A percentile compares a stretch with the other conserved stretches of the same genome.
phyloP scores from a whole-genome alignment of 352 stramenopile genomes.

The Hyaloperonospora brassicae region DNA sequence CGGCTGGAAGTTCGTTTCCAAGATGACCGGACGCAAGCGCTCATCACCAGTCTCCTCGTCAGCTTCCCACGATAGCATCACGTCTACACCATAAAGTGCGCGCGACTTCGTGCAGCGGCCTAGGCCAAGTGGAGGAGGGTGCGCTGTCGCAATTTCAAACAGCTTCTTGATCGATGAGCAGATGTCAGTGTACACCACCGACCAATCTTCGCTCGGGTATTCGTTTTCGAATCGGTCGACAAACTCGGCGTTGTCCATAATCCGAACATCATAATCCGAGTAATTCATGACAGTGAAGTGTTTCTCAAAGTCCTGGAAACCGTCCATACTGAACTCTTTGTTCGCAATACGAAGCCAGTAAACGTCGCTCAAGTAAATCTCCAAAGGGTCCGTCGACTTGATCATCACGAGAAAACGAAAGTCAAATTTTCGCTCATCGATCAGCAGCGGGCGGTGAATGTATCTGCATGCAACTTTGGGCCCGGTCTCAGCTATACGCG shows the following conservation, averaged over 20 bases:
- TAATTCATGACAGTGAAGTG: constrained; percentile 69
- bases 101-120: constrained; percentile 43
- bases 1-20: constrained; percentile 52
- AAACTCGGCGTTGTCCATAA: constrained; percentile 47
- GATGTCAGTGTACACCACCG: constrained; percentile 32
- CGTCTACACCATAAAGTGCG: constrained; percentile 46
- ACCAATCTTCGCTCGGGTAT: constrained; percentile 45
- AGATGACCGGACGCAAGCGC: constrained; percentile 33
- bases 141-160: constrained; percentile 36
- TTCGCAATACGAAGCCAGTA: constrained; percentile 52
- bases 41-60: constrained; percentile 33
- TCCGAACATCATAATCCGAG: constrained; percentile 35
- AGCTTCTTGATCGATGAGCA: constrained; percentile 42
- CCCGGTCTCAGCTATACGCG: constrained; percentile 39
- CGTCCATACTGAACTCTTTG: constrained; percentile 49
- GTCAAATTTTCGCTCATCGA: constrained; percentile 54
- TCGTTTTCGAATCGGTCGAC: constrained; percentile 40
- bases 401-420: constrained; percentile 53
- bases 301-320: constrained; percentile 49
- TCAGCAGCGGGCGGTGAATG: constrained; percentile 44
- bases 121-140: constrained; percentile 37
- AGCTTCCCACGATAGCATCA: constrained; percentile 42
- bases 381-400: constrained; percentile 40
- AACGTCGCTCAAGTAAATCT: constrained; percentile 44
- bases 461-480: constrained; percentile 53